Conservation (phyloP, 306 rosid genomes). For the Benincasa hispida region DNA sequence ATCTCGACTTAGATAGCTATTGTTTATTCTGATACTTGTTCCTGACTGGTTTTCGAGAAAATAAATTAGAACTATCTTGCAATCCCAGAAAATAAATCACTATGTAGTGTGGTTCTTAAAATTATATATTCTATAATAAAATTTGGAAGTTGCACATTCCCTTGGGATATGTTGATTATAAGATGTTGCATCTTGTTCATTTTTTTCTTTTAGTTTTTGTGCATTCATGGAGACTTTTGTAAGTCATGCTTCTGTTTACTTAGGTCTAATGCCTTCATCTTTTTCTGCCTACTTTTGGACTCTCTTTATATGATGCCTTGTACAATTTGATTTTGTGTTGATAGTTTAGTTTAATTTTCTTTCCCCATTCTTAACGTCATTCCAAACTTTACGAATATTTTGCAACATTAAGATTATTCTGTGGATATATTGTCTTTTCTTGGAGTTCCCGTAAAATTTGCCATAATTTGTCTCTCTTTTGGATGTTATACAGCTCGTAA, state of each 20-base stretch:
- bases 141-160: background rate
- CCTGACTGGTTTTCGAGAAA: too few species aligned
- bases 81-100: too few species aligned
- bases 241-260: background rate
- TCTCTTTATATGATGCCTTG: conserved; percentile 1
- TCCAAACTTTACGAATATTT: background rate
- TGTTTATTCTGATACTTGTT: too few species aligned
- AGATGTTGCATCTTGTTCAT: background rate
- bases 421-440: background rate
- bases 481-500: background rate
- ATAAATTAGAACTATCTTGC: too few species aligned
- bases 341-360: background rate
- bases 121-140: too few species aligned
- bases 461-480: background rate
- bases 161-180: background rate
- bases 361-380: background rate
- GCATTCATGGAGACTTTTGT: background rate
- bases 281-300: background rate
- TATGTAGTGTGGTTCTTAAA: too few species aligned
- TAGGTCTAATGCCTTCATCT: background rate
- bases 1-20: too few species aligned
- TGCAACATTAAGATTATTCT: background rate
- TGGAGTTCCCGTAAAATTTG: background rate
- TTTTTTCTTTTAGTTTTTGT: background rate
- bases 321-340: conserved; percentile 1